Evolutionary conservation across 768 basidiomycete genomes (phyloP), one percentile per base, ranked within the genome.

Genomic region (Boletus reticulatus): DNA sequence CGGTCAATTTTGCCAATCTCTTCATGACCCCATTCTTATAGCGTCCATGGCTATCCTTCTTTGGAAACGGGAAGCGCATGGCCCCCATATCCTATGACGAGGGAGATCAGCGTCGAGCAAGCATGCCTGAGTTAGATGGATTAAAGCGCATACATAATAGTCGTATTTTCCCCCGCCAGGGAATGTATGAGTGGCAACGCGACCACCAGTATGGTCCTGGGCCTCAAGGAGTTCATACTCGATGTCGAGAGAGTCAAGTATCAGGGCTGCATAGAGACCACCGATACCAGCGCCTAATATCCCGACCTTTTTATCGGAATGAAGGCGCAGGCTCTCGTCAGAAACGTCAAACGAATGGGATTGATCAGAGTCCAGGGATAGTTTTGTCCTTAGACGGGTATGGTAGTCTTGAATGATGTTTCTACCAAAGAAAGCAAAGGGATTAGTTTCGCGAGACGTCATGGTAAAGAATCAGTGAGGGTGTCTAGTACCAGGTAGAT

Each of bases 221-320:
- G 73, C 77, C 63, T 80, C 80, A 10, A 81, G 53, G 50, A 81
- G 77, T 43, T 78, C 72, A 60, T 78, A 81, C 4, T 66, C 61
- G 60, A 80, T 74, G 12, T 67, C 73, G 8, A 79, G 70, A 8
- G 63, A 65, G 38, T 81, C 71, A 14, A 82, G 72, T 4, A 81
- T 76, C 62, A 81, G 62, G 1, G 77, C 80, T 2, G 74, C 59
- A 56, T 77, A 78, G 19, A 79, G 65, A 17, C 78, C 77, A 7
- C 55, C 66, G 32, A 60, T 52, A 2, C 66, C 66, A 50, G 65
- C 64, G 3, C 62, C 64, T 4, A 64, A 36, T 32, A 67, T 61
- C 13, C 65, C 62, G 13, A 66, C 59, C 24, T 58, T 67, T 19
- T 56, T 2, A 0, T 16, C 11, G 14, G 34, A 38, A 4, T 19